These are phyloP conservation scores for Wakefieldia striispora DNA, from an alignment of 768 basidiomycete genomes.

Conservation along the genomic window DNA sequence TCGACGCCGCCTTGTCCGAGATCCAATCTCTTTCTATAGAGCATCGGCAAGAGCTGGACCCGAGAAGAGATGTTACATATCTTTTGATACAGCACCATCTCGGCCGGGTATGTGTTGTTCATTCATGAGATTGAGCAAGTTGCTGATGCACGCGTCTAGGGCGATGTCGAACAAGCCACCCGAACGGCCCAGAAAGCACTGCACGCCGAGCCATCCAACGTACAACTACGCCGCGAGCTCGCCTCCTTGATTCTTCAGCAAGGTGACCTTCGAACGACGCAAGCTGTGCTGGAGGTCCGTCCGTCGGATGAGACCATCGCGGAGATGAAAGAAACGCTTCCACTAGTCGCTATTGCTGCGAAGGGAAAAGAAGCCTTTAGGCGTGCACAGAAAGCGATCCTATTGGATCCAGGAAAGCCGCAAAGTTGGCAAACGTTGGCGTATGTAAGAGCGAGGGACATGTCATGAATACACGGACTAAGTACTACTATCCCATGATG, in stretches of 20 bases:
- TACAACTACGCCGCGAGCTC: slow-evolving; percentile 49
- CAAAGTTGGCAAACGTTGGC: slow-evolving; percentile 61
- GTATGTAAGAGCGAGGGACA: slow-evolving; percentile 41
- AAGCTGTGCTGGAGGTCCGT: slow-evolving; percentile 43
- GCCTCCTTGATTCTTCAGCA: slow-evolving; percentile 54
- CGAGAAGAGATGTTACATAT: slow-evolving; percentile 64
- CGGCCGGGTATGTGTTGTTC: slow-evolving; percentile 51
- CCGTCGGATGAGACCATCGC: slow-evolving; percentile 33
- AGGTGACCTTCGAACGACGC: slow-evolving; percentile 40
- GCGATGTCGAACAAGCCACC: slow-evolving; percentile 47
- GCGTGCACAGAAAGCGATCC: slow-evolving; percentile 60
- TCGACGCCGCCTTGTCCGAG: slow-evolving; percentile 86
- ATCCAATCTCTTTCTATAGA: slow-evolving; percentile 69
- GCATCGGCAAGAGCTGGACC: slow-evolving; percentile 64
- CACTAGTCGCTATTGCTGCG: slow-evolving; percentile 50
- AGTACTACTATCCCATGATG: no score
- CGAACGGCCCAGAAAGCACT: slow-evolving; percentile 57
- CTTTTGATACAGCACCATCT: slow-evolving; percentile 73
- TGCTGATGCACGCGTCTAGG: slow-evolving; percentile 34
- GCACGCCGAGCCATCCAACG: slow-evolving; percentile 51
- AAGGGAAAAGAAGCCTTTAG: slow-evolving; percentile 34
- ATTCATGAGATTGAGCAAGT: not conserved
- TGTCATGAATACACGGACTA: slow-evolving; percentile 21
- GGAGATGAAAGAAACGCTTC: slow-evolving; percentile 41
- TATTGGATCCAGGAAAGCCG: slow-evolving; percentile 48